phyloP scores from a whole-genome alignment of 495 filamentous ascomycete species.

The Darksidea phi region DNA sequence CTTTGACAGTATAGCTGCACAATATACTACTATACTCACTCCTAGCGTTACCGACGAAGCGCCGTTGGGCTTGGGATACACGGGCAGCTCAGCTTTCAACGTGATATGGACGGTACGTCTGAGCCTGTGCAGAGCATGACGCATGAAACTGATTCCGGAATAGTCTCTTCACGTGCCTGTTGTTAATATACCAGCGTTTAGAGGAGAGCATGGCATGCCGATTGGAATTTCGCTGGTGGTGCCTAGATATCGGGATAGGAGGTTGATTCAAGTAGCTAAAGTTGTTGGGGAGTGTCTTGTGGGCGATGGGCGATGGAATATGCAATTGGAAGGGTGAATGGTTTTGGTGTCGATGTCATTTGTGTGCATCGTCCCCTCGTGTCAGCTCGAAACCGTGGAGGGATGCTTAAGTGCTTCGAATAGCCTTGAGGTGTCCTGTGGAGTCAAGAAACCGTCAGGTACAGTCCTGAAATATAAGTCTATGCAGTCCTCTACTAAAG shows the following conservation, averaged over 20 bases:
- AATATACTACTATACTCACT: slow-evolving; percentile 51
- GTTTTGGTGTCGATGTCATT: no score
- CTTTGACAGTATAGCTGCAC: slow-evolving; percentile 48
- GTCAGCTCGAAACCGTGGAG: no score
- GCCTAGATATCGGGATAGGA: slow-evolving; percentile 49
- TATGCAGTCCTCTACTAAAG: no score
- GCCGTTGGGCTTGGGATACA: slow-evolving; percentile 47
- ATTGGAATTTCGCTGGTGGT: slow-evolving; percentile 51
- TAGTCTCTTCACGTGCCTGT: slow-evolving; percentile 48
- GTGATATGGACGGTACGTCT: slow-evolving; percentile 29
- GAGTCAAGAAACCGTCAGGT: no score
- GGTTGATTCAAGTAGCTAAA: slow-evolving; percentile 47
- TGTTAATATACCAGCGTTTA: slow-evolving; percentile 53
- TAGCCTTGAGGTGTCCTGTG: no score
- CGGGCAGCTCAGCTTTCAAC: slow-evolving; percentile 49
- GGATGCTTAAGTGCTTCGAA: no score
- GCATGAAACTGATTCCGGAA: no score
- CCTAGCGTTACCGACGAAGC: slow-evolving; percentile 54
- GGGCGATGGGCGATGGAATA: slow-evolving; percentile 48
- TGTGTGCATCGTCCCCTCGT: no score
- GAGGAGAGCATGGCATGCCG: slow-evolving; percentile 50
- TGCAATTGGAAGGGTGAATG: no score
- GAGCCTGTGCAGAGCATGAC: no score
- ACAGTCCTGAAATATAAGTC: no score
- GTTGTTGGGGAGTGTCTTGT: slow-evolving; percentile 47